Evolutionary conservation across 2,329 filamentous ascomycete genomes (phyloP).

Genomic region (Ophiostoma himal-ulmi): DNA sequence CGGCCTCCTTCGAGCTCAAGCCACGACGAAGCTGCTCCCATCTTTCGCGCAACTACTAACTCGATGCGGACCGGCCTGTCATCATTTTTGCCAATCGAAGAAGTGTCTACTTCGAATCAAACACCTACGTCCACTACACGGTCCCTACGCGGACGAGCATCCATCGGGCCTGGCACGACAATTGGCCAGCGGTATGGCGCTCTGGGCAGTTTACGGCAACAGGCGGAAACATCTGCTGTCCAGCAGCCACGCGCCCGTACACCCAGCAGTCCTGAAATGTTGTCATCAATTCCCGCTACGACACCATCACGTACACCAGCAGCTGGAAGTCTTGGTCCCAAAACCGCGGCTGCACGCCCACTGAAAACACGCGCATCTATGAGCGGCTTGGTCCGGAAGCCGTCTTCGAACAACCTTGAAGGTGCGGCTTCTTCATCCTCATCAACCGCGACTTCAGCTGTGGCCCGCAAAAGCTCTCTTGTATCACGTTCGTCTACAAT

Average conservation of each 20-base stretch:
- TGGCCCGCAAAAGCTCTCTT: constrained; percentile 38
- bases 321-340: constrained; percentile 40
- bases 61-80: constrained; percentile 41
- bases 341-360: constrained; percentile 42
- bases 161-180: constrained; percentile 19
- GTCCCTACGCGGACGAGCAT: constrained; percentile 29
- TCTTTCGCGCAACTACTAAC: constrained; percentile 41
- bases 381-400: constrained; percentile 51
- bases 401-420: constrained; percentile 42
- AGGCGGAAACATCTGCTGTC: constrained; percentile 15
- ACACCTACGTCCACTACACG: constrained; percentile 28
- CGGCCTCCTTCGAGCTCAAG: constrained; percentile 52
- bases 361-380: constrained; percentile 49
- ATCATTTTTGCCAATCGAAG: constrained; percentile 33
- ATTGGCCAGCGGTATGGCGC: constrained; percentile 14
- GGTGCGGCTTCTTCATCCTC: constrained; percentile 20
- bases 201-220: constrained; percentile 19
- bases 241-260: constrained; percentile 32
- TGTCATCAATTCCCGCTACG: constrained; percentile 12
- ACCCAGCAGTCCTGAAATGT: constrained; percentile 39
- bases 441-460: constrained; percentile 28
- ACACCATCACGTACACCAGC: constrained; percentile 26
- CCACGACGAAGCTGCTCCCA: constrained; percentile 39
- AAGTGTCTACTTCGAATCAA: constrained; percentile 39
- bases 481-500: constrained; percentile 37